A percentile compares a stretch with the other conserved stretches of the same genome.
phyloP scores from a whole-genome alignment of 371 early-diverging fungal genomes.

The Zychaea mexicana region DNA sequence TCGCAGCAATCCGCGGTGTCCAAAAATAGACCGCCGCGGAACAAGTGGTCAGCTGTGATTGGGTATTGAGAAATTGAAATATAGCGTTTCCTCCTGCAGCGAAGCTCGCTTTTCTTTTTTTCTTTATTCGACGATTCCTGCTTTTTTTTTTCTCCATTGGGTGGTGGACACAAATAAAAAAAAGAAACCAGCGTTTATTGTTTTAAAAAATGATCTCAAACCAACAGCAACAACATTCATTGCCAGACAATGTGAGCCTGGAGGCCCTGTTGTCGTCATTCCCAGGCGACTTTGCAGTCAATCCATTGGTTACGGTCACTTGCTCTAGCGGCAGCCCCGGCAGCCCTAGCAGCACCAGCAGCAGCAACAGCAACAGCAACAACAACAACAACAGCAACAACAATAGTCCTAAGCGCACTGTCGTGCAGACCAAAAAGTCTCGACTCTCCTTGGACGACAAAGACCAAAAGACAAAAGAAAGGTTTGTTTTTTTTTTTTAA shows the following conservation, averaged over 20 bases:
- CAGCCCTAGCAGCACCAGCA: conserved; percentile 4
- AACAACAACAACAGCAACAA: conserved; percentile 12
- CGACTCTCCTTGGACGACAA: conserved; percentile 41
- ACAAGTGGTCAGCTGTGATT: conserved; percentile 10
- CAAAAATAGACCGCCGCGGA: not conserved
- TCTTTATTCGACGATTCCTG: conserved; percentile 25
- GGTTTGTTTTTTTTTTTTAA: conserved; percentile 6
- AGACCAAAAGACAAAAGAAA: conserved; percentile 55
- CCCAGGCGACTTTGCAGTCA: conserved; percentile 30
- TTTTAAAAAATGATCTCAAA: conserved; percentile 10
- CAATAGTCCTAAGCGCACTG: conserved; percentile 1
- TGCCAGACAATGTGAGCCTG: conserved; percentile 17
- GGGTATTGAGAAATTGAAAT: not conserved
- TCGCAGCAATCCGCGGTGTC: not conserved
- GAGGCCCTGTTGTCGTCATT: conserved; percentile 27
- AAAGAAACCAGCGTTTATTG: conserved; percentile 10
- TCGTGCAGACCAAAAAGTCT: conserved; percentile 16
- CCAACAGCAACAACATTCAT: conserved; percentile 2
- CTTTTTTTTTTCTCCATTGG: conserved; percentile 44
- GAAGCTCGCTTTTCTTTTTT: conserved; percentile 15
- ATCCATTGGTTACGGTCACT: conserved; percentile 28
- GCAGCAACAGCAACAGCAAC: conserved; percentile 9
- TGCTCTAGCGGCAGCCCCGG: conserved; percentile 7
- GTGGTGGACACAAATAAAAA: conserved; percentile 32
- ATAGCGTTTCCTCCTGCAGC: not conserved